phyloP scores from a whole-genome alignment of 345 rosid genomes.

The Gossypium ekmanianum region DNA sequence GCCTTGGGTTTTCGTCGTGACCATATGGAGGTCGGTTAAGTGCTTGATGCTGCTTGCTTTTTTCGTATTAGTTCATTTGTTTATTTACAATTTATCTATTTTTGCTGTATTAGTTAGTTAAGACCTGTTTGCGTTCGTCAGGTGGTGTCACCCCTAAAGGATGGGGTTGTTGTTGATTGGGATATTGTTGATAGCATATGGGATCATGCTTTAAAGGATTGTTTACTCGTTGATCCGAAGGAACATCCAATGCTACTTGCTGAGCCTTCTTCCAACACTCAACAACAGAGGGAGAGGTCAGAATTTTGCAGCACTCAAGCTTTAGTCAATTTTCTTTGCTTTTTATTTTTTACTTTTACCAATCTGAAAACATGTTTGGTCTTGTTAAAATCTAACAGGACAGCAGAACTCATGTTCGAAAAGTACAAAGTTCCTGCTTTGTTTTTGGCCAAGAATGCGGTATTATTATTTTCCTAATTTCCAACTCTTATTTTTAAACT shows the following conservation, averaged over 20 bases:
- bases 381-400: constrained; percentile 26
- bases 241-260: constrained; percentile 98
- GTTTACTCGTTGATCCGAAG: constrained; percentile 77
- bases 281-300: constrained; percentile 92
- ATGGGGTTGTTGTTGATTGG: constrained; percentile 94
- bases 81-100: background rate
- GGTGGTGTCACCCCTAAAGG: constrained; percentile 86
- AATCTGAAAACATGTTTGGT: background rate
- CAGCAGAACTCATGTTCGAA: constrained; percentile 95
- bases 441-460: constrained; percentile 94
- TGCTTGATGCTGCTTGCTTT: background rate
- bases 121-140: constrained; percentile 23
- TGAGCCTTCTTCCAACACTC: constrained; percentile 83
- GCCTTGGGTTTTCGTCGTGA: constrained; percentile 82
- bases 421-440: constrained; percentile 94
- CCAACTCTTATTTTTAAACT: background rate
- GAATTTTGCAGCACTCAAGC: background rate
- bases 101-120: constrained; percentile 13
- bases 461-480: background rate
- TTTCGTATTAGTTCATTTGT: background rate
- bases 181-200: constrained; percentile 90
- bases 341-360: background rate
- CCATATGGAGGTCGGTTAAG: constrained; percentile 77
- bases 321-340: background rate
- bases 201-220: constrained; percentile 94